Evolutionary conservation across 306 rosid genomes (phyloP).

Genomic region (Medicago lupulina): DNA sequence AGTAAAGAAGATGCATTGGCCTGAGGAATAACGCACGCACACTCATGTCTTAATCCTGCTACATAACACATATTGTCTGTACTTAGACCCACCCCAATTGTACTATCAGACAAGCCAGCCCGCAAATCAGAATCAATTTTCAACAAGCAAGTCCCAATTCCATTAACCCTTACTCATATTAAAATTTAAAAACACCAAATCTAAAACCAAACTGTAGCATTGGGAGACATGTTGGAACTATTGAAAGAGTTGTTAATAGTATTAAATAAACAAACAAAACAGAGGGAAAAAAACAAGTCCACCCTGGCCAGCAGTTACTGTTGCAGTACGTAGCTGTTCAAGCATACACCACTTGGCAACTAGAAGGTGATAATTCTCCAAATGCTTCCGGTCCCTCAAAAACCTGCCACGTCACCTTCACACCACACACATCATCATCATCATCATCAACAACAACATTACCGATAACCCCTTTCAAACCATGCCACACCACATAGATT

Average conservation of each 20-base stretch:
- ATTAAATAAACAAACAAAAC: too few species aligned
- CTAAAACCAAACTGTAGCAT: neutral
- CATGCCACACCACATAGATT: slow-evolving; percentile 60
- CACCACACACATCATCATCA: neutral
- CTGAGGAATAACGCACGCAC: too few species aligned
- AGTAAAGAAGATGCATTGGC: too few species aligned
- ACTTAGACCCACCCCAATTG: neutral
- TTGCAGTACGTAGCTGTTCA: neutral
- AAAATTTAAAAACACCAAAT: neutral
- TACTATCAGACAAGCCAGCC: neutral
- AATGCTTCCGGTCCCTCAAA: slow-evolving; percentile 52
- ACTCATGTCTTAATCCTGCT: neutral
- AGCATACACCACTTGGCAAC: slow-evolving; percentile 62
- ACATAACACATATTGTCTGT: neutral
- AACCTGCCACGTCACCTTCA: slow-evolving; percentile 58
- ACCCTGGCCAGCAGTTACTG: slow-evolving; percentile 16
- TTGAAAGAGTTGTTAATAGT: neutral
- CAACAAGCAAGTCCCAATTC: slow-evolving; percentile 5
- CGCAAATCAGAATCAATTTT: neutral
- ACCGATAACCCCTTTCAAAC: slow-evolving; percentile 65
- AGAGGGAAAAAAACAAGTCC: neutral
- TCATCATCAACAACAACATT: slow-evolving; percentile 40
- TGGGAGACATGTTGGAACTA: neutral
- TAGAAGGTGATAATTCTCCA: slow-evolving; percentile 47
- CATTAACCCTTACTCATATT: neutral